Base-by-base conservation (phyloP, 2,329 filamentous ascomycete species). In the Alternaria conjuncta region DNA sequence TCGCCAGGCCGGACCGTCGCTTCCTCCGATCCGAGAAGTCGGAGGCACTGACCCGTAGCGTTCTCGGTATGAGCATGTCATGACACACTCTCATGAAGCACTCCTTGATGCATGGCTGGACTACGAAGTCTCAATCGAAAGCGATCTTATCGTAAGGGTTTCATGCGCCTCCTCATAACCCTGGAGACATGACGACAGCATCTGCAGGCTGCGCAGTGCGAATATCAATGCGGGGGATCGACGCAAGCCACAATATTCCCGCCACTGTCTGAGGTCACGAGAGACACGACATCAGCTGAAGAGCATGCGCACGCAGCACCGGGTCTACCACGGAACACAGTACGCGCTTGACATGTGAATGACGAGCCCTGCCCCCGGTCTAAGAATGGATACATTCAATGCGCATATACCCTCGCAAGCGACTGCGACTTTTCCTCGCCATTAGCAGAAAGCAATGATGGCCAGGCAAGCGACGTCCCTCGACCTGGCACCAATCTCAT, bases 11-110 rank as follows among this genome's bases (percentile, higher is more conserved):
- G 30, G 21, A 47, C 21, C 11, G 44, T 53, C 11, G 25, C 56
- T 32, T 45, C 30, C 36, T 41, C 18, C 26, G 54, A 18, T 44
- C 13, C 23, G 23, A 21, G 23, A 49, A 50, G 25, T 57, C 59
- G 45, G 59, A 61, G 59, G 46, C 32, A 30, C 21, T 58, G 59
- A 61, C 59, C 51, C 46, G 55, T 46, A 12, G 15, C n/a, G 13
- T 25, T 13, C 23, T 45, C 15, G 18, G 46, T 36, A 36, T n/a
- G 10, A 26, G 51, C 20, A 18, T 13, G 4, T 44, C 6, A 12
- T 28, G 36, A 18, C 36, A 41, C 32, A 18, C 32, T 41, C 30
- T 36, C 32, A n/a, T n/a, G 9, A 41, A 41, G 15, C 2, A n/a
- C 8, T n/a, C 7, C 30, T 36, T 36, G 13, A 4, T 36, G 13